Evolutionary conservation across 208 protist genomes (phyloP).

Genomic region (Leishmania aethiopica): DNA sequence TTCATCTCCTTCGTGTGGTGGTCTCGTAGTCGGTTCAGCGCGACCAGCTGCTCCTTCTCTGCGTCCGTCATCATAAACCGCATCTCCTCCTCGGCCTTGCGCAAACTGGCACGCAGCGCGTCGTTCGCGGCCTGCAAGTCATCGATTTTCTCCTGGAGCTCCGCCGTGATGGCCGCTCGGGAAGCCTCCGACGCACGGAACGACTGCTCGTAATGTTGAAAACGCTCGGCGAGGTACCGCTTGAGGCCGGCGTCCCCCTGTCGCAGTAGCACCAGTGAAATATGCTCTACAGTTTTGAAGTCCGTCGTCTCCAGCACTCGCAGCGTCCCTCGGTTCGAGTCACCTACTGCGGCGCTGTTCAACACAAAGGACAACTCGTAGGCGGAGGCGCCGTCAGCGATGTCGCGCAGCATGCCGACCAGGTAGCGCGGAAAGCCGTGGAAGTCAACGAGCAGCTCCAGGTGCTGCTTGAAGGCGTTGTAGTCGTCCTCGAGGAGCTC

Average conservation of each 20-base stretch:
- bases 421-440: conserved; percentile 79
- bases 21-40: conserved; percentile 33
- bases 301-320: conserved; percentile 74
- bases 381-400: conserved; percentile 44
- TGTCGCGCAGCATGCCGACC: conserved; percentile 60
- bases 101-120: conserved; percentile 7
- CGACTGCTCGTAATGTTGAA: conserved; percentile 66
- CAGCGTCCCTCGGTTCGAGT: conserved; percentile 48
- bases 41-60: conserved; percentile 32
- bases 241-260: conserved; percentile 88
- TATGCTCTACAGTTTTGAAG: conserved; percentile 85
- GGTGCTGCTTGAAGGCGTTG: conserved; percentile 68
- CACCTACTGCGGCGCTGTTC: conserved; percentile 6
- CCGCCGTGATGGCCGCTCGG: conserved; percentile 22
- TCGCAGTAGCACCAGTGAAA: conserved; percentile 71
- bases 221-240: conserved; percentile 80
- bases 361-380: conserved; percentile 60
- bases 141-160: conserved; percentile 42
- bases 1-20: conserved; percentile 26
- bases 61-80: conserved; percentile 17
- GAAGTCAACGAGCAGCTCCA: conserved; percentile 88
- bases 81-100: conserved; percentile 19
- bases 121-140: conserved; percentile 11
- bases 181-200: conserved; percentile 34
- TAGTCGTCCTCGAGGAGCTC: conserved; percentile 89